Base-by-base conservation (phyloP, 768 basidiomycete species). In the Terana coerulea region DNA sequence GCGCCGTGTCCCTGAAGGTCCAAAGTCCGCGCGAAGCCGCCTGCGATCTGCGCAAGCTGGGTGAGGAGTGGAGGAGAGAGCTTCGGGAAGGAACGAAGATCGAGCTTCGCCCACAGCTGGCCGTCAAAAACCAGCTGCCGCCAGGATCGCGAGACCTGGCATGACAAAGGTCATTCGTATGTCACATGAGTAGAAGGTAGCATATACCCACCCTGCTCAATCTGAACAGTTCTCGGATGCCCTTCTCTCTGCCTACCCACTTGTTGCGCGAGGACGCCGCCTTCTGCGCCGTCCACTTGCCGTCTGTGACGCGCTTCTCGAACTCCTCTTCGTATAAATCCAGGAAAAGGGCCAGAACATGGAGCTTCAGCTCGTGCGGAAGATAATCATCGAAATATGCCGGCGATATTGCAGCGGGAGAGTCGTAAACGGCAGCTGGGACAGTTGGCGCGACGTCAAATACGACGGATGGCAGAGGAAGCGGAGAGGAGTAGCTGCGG, bases 71-170 rank as follows among this genome's bases (percentile, higher is more conserved):
- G 63, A 40, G 72, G 60, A 11, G 84, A 75, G 6, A 85, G 63
- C 31, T 73, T 70, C 12, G 87, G 80, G 63, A 89, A 87, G 1
- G 81, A 67, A 17, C 66, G 75, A 29, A 92, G 72, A 62, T 88
- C 77, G 29, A 90, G 71, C 50, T 76, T 63, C 37, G 69, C 61
- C 93, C 93, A 95, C n/a, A 95, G 75, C 61, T 92, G 88, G 12
- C 92, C 92, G 64, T 95, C 93, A 59, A 85, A 82, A 22, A 84
- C 81, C 33, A 94, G 78, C 2, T 70, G 64, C 47, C 79, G 82
- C 91, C 92, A 95, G 9, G 73, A 61, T 63, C 79, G 86, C 25
- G 86, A 93, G 10, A 91, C 86, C 88, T 92, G 49, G 37, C 43
- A 59, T 37, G 55, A 59, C 31, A 37, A 47, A 54, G 56, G 44